phyloP scores from a whole-genome alignment of 73 alveolate species.

The Paramecium pentaurelia region DNA sequence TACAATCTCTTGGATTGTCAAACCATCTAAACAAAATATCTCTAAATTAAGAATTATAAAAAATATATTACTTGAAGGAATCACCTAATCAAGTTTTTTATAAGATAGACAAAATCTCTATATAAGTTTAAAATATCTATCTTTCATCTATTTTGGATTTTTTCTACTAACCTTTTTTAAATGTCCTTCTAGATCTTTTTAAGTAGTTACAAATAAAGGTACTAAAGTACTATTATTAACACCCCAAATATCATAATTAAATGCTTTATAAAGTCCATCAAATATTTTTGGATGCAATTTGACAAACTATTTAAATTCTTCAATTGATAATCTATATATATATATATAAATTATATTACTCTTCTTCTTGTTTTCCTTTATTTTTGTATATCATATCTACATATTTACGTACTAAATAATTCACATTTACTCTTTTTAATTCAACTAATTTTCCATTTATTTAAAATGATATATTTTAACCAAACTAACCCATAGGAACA shows the following conservation, averaged over 20 bases:
- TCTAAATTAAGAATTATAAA: background rate
- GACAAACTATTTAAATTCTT: constrained; percentile 38
- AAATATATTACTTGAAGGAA: background rate
- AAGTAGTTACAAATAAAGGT: background rate
- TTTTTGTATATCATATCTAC: constrained; percentile 26
- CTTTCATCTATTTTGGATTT: background rate
- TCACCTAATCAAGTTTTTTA: background rate
- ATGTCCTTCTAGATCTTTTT: constrained; percentile 11
- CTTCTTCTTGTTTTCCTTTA: background rate
- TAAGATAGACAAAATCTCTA: constrained; percentile 5
- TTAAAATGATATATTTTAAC: background rate
- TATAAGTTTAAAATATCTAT: constrained; percentile 17
- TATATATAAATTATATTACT: background rate
- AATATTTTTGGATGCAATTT: constrained; percentile 29
- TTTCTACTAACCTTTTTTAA: background rate
- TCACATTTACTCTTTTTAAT: constrained; percentile 34
- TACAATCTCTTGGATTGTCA: background rate
- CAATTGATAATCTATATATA: background rate
- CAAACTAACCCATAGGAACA: constrained; percentile 49
- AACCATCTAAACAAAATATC: constrained; percentile 38
- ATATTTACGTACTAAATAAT: background rate
- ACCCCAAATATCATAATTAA: constrained; percentile 50
- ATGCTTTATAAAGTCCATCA: constrained; percentile 33
- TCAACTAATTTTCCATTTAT: constrained; percentile 21
- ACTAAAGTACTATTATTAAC: background rate